Evolutionary conservation across 768 basidiomycete species (phyloP), one percentile per base, ranked within the genome.

Genomic region (Russula ochroleuca): DNA sequence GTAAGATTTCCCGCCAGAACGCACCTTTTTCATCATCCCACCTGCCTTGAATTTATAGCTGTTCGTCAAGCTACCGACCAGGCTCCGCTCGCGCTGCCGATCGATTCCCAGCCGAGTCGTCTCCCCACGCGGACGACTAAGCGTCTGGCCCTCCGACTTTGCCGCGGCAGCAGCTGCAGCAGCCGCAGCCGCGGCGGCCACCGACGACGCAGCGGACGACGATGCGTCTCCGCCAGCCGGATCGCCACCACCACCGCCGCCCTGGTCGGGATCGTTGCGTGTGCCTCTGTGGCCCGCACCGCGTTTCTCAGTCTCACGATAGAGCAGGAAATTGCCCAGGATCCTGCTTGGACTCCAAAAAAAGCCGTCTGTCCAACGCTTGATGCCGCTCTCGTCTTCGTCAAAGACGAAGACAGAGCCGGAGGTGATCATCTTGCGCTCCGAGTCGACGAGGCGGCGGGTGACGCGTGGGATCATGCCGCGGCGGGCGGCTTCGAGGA

Each of bases 351-450:
- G 95, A 68, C 88, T 91, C 95, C 95, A 97, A 73, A 90, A 89
- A 73, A 91, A 87, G n/a, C 94, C 94, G 76, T 98, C 95, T 1
- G 95, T 98, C 92, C 94, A 97, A 49, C 95, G 83, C 78, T 95
- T 96, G 78, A 98, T 98, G 31, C 94, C 94, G 71, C 91, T 93
- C 76, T 96, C 94, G 70, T 93, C 89, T 78, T 97, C 95, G 74
- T 98, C 93, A 72, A 97, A 98, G 68, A 97, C 95, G 70, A 98
- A 98, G 13, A 98, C 93, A 8, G 90, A 90, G 61, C 95, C 95
- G 7, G 88, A 90, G 19, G 87, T 87, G 73, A 98, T 94, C 87
- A 96, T 92, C 71, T 85, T 88, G 62, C 93, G 84, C 74, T 98
- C 95, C 37, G 90, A 83, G 73, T 97, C 95, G 65, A 94, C 91